Conservation (phyloP, 2,329 filamentous ascomycete genomes). For the Fusarium oligoseptatum region DNA sequence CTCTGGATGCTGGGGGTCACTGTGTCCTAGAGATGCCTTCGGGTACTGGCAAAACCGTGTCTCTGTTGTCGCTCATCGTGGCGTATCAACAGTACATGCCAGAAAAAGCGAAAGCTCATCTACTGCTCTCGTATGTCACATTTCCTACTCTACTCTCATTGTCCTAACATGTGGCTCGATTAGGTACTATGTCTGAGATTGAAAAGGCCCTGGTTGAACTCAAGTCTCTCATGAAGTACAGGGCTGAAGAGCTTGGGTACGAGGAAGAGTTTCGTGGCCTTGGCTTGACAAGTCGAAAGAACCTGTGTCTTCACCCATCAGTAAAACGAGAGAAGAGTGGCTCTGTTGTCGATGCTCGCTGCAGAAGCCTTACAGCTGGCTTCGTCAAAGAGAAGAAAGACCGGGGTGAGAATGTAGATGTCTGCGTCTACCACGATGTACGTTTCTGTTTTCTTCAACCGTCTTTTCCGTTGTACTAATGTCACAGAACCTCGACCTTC, state of each 20-base stretch:
- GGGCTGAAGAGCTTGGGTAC: constrained; percentile 86
- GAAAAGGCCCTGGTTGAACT: constrained; percentile 96
- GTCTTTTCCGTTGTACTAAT: constrained; percentile 18
- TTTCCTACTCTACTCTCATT: constrained; percentile 2
- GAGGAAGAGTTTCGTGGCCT: constrained; percentile 94
- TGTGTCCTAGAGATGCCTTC: constrained; percentile 99
- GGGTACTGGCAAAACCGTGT: constrained; percentile 97
- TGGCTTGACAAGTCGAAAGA: constrained; percentile 95
- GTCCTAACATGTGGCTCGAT: constrained; percentile 10
- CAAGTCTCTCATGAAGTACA: constrained; percentile 94
- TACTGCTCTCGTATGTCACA: constrained; percentile 85
- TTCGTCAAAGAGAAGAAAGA: constrained; percentile 99
- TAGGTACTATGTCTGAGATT: constrained; percentile 97
- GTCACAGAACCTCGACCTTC: constrained; percentile 84
- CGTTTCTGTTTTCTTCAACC: constrained; percentile 41
- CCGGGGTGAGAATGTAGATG: constrained; percentile 90
- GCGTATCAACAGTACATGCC: constrained; percentile 96
- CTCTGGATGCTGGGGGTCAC: constrained; percentile 93
- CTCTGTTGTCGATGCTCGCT: constrained; percentile 92
- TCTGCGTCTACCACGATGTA: constrained; percentile 96
- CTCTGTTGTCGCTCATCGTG: constrained; percentile 92
- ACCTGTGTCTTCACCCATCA: constrained; percentile 94
- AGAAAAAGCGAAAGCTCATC: constrained; percentile 92
- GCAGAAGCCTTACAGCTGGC: constrained; percentile 92
- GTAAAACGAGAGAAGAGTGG: constrained; percentile 98